Percentiles rank a stretch among this genome's conserved stretches.
Conservation (phyloP, 257 asterid species). For the Paulownia fortunei region DNA sequence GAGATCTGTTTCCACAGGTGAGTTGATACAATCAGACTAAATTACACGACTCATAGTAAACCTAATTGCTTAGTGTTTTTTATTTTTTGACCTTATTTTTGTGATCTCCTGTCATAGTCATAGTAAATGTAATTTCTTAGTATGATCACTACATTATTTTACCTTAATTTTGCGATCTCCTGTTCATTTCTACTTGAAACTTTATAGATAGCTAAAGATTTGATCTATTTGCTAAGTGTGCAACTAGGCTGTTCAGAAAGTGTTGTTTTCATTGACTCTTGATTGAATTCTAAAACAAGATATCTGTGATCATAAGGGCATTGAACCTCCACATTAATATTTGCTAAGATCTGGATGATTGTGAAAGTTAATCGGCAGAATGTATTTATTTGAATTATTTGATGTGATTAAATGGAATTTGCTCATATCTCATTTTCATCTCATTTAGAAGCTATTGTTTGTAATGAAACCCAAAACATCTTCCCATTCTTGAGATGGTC, state of each 20-base stretch:
- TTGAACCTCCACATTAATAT: not conserved
- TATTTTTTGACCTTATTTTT: not conserved
- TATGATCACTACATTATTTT: not conserved
- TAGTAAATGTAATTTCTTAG: not conserved
- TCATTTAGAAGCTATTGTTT: constrained; percentile 10
- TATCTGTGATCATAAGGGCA: constrained; percentile 11
- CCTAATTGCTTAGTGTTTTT: not conserved
- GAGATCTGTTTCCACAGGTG: constrained; percentile 95
- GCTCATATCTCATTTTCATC: constrained; percentile 2
- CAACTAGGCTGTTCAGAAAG: not conserved
- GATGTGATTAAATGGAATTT: not conserved
- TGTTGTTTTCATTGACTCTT: not conserved
- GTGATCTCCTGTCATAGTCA: not conserved
- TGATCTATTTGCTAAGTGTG: not conserved
- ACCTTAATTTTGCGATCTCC: not conserved
- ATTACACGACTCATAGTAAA: constrained; percentile 4
- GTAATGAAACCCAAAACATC: constrained; percentile 2
- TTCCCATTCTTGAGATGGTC: constrained; percentile 11
- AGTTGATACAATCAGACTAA: constrained; percentile 34
- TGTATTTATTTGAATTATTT: not conserved
- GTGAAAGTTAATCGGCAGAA: not conserved
- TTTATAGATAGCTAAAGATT: not conserved
- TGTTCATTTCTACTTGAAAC: constrained; percentile 8
- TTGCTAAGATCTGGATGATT: constrained; percentile 22
- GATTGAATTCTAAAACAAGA: not conserved